phyloP scores from a whole-genome alignment of 805 yeast species.

The Spathaspora arborariae region DNA sequence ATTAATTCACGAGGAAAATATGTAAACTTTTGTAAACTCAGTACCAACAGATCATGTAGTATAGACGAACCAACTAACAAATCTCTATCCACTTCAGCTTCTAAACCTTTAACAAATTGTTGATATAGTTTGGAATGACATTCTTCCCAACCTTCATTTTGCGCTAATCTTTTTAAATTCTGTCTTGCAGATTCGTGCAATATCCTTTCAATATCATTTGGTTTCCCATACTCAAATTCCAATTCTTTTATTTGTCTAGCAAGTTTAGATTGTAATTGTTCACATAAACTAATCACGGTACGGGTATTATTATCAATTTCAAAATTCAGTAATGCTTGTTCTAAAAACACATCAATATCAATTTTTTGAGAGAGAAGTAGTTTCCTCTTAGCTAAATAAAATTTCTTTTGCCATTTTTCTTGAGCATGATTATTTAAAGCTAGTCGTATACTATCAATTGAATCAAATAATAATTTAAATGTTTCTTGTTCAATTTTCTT shows the following conservation, averaged over 20 bases:
- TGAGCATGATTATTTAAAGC: constrained; percentile 42
- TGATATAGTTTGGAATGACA: constrained; percentile 42
- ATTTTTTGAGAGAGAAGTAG: constrained; percentile 40
- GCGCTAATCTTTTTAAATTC: constrained; percentile 45
- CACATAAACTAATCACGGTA: constrained; percentile 20
- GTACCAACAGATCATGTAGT: constrained; percentile 46
- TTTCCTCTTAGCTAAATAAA: constrained; percentile 45
- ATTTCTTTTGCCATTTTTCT: constrained; percentile 41
- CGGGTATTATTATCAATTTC: neutral
- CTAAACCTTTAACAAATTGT: constrained; percentile 37
- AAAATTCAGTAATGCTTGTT: constrained; percentile 9
- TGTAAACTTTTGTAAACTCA: neutral
- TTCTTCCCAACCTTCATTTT: constrained; percentile 55
- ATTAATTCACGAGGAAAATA: neutral
- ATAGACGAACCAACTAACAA: constrained; percentile 54
- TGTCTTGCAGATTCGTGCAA: constrained; percentile 42
- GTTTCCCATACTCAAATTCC: constrained; percentile 46
- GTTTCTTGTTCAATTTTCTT: constrained; percentile 36
- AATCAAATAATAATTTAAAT: constrained; percentile 35
- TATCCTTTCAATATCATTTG: constrained; percentile 51
- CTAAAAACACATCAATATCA: constrained; percentile 28
- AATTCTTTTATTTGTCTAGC: constrained; percentile 46
- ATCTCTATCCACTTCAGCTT: constrained; percentile 49
- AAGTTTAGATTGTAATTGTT: constrained; percentile 33
- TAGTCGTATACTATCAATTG: constrained; percentile 37